phyloP scores from a whole-genome alignment of 129 eudicot species.

The Saposhnikovia divaricata region DNA sequence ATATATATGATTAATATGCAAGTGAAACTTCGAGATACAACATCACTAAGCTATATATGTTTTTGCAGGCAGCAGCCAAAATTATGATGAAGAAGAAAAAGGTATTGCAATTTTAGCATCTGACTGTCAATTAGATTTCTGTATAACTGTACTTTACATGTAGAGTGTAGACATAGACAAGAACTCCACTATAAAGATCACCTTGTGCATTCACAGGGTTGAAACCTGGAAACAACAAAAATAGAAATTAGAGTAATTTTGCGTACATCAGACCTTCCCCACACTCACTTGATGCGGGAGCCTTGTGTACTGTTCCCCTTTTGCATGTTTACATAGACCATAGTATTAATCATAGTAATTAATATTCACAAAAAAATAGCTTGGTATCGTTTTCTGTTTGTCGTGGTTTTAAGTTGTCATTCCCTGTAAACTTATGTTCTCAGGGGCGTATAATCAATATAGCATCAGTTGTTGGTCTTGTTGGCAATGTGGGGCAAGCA shows the following conservation, averaged over 20 bases:
- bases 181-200: neutral
- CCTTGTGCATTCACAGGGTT: neutral
- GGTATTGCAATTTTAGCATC: constrained; percentile 17
- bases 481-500: constrained; percentile 75
- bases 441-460: constrained; percentile 75
- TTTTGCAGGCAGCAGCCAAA: constrained; percentile 60
- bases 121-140: neutral
- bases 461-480: constrained; percentile 64
- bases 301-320: neutral
- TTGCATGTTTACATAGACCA: neutral
- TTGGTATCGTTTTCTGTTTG: neutral
- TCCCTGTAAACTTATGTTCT: neutral
- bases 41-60: neutral
- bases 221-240: neutral
- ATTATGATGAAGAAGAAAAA: constrained; percentile 65
- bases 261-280: neutral
- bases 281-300: neutral
- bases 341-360: neutral
- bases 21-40: neutral
- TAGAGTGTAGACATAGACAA: neutral
- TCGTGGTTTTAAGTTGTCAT: neutral
- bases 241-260: no score
- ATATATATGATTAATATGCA: neutral
- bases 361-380: neutral
- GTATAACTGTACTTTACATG: neutral